Base-by-base conservation (phyloP, 2,329 filamentous ascomycete species). In the Penicillium italicum region DNA sequence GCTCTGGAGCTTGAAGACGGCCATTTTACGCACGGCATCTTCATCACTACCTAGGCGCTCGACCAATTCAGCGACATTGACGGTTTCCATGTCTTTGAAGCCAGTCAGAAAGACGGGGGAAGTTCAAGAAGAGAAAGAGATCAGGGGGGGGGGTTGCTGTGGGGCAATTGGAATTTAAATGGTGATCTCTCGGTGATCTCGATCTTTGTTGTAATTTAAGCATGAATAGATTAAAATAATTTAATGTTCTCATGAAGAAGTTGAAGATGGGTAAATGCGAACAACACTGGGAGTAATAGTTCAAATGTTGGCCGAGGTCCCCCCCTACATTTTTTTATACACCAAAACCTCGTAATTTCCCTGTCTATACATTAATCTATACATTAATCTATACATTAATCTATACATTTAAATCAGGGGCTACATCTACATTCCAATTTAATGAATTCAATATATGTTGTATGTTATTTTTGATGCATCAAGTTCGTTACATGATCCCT, bases 21-120 rank as follows among this genome's bases (percentile, higher is more conserved):
- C 94, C 90, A 97, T 97, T 76, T 99, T 99, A 69, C 92, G 90
- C 65, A 90, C 87, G 54, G 90, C 92, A 80, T 99, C 94, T 76
- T 96, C 83, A 54, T 84, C 81, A 63, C 82, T 83, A 42, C 80
- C 78, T 56, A 87, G 76, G 50, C 82, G 79, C 59, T 80, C 77
- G 57, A 86, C 81, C 62, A 86, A 74, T 62, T 85, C 82, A 45
- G 80, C 73, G 58, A 85, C 75, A 67, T 81, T 80, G 67, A 80
- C 73, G 67, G 73, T 79, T 55, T 83, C 81, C 81, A 84, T 83
- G 58, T 18, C 40, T 30, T 42, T 22, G 46, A 48, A 24, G 46
- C n/a, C 18, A 24, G 26, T 43, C 28, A 18, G 24, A 43, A 41
- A 22, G 12, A 24, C 20, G 20, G 37, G n/a, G 28, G 11, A 44